These are phyloP conservation scores for Blumeria hordei DNA, from an alignment of 2,329 filamentous ascomycete genomes.

Conservation along the genomic window DNA sequence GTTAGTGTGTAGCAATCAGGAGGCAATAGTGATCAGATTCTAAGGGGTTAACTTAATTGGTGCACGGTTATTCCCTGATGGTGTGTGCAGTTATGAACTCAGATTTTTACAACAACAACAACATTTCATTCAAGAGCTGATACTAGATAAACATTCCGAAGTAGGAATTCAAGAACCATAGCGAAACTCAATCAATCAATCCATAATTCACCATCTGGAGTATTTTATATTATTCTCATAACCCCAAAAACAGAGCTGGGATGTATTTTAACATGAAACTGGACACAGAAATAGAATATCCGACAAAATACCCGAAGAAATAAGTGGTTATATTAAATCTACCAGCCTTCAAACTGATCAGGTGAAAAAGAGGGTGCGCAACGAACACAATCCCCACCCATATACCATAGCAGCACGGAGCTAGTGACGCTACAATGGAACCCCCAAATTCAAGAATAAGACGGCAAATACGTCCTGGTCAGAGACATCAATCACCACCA, in stretches of 20 bases:
- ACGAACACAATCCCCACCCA: not conserved
- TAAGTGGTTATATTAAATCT: not conserved
- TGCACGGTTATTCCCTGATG: too few species aligned
- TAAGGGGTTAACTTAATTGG: too few species aligned
- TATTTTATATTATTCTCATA: not conserved
- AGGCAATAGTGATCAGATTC: too few species aligned
- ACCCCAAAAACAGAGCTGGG: not conserved
- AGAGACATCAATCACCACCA: not conserved
- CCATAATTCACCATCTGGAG: not conserved
- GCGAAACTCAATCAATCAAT: not conserved
- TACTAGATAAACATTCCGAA: too few species aligned
- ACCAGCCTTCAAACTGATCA: not conserved
- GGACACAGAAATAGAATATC: not conserved
- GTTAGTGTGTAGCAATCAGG: too few species aligned
- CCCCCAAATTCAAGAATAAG: not conserved
- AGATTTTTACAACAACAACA: too few species aligned
- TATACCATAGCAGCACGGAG: not conserved
- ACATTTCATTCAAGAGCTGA: too few species aligned
- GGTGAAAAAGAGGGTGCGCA: not conserved
- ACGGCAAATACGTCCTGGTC: not conserved
- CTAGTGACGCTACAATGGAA: not conserved
- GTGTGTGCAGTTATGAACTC: too few species aligned
- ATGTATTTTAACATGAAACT: not conserved
- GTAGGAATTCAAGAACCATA: not conserved
- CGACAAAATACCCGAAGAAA: not conserved